phyloP scores from a whole-genome alignment of 257 asterid species.

The Lycium ferocissimum region DNA sequence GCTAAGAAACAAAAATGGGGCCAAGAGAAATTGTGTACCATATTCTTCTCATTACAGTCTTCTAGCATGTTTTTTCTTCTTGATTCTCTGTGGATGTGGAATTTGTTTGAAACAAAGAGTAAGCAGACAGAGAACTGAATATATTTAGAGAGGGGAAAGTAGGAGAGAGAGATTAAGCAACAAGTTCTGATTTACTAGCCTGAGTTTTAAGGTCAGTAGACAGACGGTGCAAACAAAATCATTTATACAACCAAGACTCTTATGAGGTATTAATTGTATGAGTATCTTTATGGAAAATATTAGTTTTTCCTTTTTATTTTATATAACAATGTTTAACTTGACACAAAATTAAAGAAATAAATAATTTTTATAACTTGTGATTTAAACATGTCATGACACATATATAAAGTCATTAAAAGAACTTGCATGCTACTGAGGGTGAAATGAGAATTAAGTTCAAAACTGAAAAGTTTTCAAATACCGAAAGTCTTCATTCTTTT shows the following conservation, averaged over 20 bases:
- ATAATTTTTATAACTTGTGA: too few relatives aligned
- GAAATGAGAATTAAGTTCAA: too few relatives aligned
- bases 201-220: not conserved
- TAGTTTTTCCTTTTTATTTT: too few relatives aligned
- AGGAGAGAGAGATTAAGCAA: not conserved
- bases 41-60: slow-evolving; percentile 49
- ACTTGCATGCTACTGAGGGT: too few relatives aligned
- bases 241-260: too few relatives aligned
- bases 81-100: slow-evolving; percentile 33
- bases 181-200: not conserved
- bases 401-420: not conserved
- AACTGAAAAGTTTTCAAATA: not conserved
- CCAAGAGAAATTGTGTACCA: slow-evolving; percentile 50
- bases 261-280: not conserved
- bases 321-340: too few relatives aligned
- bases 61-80: slow-evolving; percentile 47
- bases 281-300: too few relatives aligned
- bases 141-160: not conserved
- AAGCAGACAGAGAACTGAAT: slow-evolving; percentile 47
- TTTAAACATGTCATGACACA: too few relatives aligned
- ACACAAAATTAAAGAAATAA: too few relatives aligned
- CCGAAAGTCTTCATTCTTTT: not conserved
- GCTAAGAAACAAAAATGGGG: slow-evolving; percentile 70
- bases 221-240: not conserved
- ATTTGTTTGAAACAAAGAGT: slow-evolving; percentile 58